Conservation (phyloP, 1,139 yeast genomes). For the Ogataea hybrid region DNA sequence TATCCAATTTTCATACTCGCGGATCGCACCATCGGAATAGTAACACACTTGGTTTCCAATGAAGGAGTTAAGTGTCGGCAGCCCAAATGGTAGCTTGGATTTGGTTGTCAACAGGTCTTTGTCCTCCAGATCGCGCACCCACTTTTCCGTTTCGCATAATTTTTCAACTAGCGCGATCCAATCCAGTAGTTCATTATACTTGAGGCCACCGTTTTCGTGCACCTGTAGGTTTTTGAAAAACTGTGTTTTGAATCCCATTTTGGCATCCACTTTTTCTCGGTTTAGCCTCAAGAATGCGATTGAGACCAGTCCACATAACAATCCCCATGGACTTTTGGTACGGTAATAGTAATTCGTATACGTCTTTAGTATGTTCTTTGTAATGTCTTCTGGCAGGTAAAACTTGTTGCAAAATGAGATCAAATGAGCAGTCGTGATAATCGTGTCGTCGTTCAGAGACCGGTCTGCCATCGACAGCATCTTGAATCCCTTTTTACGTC, state of each 20-base stretch:
- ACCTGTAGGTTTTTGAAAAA: slow-evolving; percentile 50
- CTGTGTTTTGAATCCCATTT: slow-evolving; percentile 48
- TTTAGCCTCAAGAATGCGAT: slow-evolving; percentile 58
- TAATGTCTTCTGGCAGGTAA: slow-evolving; percentile 53
- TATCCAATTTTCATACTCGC: slow-evolving; percentile 14
- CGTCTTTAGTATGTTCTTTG: slow-evolving; percentile 49
- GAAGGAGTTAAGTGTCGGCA: slow-evolving; percentile 25
- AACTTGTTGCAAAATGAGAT: slow-evolving; percentile 62
- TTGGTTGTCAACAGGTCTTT: slow-evolving; percentile 10
- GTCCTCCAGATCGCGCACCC: slow-evolving; percentile 37
- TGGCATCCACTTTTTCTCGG: slow-evolving; percentile 41
- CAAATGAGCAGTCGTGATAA: slow-evolving; percentile 46
- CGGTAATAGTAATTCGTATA: slow-evolving; percentile 51
- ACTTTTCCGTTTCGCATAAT: slow-evolving; percentile 51
- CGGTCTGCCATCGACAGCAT: slow-evolving; percentile 14
- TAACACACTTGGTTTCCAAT: slow-evolving; percentile 18
- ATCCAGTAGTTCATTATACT: slow-evolving; percentile 44
- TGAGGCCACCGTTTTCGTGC: slow-evolving; percentile 52
- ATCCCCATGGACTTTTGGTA: slow-evolving; percentile 63
- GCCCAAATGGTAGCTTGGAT: slow-evolving; percentile 15
- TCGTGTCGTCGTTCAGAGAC: slow-evolving; percentile 11
- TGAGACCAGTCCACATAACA: slow-evolving; percentile 64
- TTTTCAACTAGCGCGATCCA: slow-evolving; percentile 55
- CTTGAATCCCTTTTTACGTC: slow-evolving; percentile 19
- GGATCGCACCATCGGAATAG: slow-evolving; percentile 15